Evolutionary conservation across 176 grass and related monocot species (phyloP).

Genomic region (Canna indica): DNA sequence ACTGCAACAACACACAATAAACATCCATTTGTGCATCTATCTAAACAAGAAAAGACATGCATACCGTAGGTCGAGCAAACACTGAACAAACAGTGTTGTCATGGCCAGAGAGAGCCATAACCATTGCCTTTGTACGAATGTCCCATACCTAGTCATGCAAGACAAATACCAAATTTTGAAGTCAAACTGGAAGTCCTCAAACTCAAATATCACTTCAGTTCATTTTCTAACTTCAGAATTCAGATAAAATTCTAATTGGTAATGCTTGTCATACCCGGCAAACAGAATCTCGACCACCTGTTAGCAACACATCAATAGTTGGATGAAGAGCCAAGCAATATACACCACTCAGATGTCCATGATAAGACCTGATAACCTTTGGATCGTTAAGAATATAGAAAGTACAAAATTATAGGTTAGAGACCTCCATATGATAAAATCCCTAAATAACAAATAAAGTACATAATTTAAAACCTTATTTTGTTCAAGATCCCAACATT

Average conservation of each 20-base stretch:
- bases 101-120: conserved; percentile 94
- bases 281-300: conserved; percentile 95
- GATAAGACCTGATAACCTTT: conserved; percentile 95
- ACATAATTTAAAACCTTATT: conserved; percentile 56
- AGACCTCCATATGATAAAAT: background rate
- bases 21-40: background rate
- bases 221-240: background rate
- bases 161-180: background rate
- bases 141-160: conserved; percentile 71
- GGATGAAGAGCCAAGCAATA: conserved; percentile 96
- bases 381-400: conserved; percentile 10
- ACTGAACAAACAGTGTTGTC: conserved; percentile 98
- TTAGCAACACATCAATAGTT: conserved; percentile 84
- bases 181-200: background rate
- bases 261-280: conserved; percentile 58
- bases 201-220: background rate
- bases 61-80: conserved; percentile 85
- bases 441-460: background rate
- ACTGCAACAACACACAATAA: background rate
- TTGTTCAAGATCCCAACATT: conserved; percentile 99
- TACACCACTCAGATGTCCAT: conserved; percentile 96
- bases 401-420: conserved; percentile 1
- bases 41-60: conserved; percentile 4
- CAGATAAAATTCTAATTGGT: background rate
- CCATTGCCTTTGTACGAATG: conserved; percentile 84